A percentile compares a stretch with the other conserved stretches of the same genome.
Conservation (phyloP, 805 yeast species). For the Lipomyces chichibuensis region DNA sequence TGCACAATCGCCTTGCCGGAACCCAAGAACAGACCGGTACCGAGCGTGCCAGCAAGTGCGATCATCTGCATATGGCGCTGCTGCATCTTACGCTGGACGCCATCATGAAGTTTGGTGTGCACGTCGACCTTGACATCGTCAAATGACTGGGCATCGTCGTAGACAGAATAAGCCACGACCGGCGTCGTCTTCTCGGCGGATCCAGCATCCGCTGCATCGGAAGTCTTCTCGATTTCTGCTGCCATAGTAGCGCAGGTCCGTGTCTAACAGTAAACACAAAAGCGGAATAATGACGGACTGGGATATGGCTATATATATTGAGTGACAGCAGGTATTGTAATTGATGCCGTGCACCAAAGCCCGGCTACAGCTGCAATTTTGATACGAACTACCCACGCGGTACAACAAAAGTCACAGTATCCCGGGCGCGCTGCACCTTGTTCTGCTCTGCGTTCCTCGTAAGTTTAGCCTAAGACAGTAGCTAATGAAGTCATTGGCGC, state of each 20-base stretch:
- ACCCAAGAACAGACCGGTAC: conserved; percentile 65
- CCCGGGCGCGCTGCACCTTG: neutral
- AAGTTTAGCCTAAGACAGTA: neutral
- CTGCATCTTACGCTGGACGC: conserved; percentile 51
- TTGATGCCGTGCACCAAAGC: neutral
- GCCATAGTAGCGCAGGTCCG: neutral
- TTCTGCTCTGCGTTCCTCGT: neutral
- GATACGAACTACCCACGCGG: neutral
- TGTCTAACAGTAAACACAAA: neutral
- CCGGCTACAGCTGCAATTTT: neutral
- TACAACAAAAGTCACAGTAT: neutral
- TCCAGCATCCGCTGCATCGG: neutral
- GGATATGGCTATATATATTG: neutral
- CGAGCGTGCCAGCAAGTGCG: conserved; percentile 81
- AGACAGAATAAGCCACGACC: neutral
- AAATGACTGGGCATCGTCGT: conserved; percentile 12
- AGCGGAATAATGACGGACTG: neutral
- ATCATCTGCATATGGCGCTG: conserved; percentile 78
- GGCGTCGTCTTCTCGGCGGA: neutral
- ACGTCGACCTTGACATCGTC: conserved; percentile 26
- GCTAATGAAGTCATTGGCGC: neutral
- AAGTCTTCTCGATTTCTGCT: neutral
- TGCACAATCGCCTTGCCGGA: conserved; percentile 34
- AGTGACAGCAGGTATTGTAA: neutral
- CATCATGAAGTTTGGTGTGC: conserved; percentile 26